A percentile compares a stretch with the other conserved stretches of the same genome.
These are phyloP conservation scores for Penicillium herquei DNA, from an alignment of 495 filamentous ascomycete species.

Conservation along the genomic window DNA sequence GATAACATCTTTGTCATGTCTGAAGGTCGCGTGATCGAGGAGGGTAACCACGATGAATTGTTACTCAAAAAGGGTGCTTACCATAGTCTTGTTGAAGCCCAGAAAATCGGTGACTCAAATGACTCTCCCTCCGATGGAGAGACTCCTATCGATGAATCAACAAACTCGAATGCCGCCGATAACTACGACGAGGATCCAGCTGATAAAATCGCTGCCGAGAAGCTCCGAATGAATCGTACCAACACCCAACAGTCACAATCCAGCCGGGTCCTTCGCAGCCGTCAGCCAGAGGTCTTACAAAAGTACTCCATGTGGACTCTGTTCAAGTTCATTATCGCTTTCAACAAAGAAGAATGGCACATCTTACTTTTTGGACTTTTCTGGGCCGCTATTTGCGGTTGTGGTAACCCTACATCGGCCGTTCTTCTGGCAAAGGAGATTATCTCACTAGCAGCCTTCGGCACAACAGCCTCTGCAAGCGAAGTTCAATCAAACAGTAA, in stretches of 20 bases:
- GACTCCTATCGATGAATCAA: not conserved
- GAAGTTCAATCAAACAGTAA: constrained; percentile 63
- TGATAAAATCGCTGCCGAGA: not conserved
- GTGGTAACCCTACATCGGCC: constrained; percentile 76
- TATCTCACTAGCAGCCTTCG: constrained; percentile 48
- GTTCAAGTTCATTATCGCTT: constrained; percentile 74
- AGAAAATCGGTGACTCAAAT: constrained; percentile 64
- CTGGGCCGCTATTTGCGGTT: constrained; percentile 73
- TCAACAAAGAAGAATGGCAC: constrained; percentile 71
- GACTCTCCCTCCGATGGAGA: constrained; percentile 40
- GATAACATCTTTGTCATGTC: constrained; percentile 92
- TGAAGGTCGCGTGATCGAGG: constrained; percentile 60
- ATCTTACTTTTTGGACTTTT: constrained; percentile 74
- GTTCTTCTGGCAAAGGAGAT: constrained; percentile 88
- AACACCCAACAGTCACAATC: constrained; percentile 26
- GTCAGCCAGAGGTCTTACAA: constrained; percentile 33
- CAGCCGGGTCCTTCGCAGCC: not conserved
- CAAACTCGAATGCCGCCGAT: not conserved
- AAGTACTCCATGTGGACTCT: constrained; percentile 75
- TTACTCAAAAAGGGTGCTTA: constrained; percentile 61
- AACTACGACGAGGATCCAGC: not conserved
- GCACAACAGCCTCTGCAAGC: constrained; percentile 23
- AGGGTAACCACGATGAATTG: constrained; percentile 74
- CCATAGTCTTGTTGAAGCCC: constrained; percentile 46
- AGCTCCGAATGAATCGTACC: constrained; percentile 7